Conservation (phyloP, 108 stramenopile species). For the Cylindrotheca fusiformis region DNA sequence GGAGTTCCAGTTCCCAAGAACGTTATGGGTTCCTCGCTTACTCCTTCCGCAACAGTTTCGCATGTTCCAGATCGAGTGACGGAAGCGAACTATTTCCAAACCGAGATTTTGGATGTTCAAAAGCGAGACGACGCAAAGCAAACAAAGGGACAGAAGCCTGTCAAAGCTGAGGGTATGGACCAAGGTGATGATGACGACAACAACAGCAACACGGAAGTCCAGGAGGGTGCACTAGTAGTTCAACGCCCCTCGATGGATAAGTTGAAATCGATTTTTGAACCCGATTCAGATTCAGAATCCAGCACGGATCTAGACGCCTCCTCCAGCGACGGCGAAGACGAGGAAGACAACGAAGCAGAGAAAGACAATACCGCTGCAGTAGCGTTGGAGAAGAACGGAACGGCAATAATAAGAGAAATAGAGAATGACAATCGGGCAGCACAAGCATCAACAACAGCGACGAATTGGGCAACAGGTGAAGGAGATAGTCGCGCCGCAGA, state of each 20-base stretch:
- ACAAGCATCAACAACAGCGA: background rate
- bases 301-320: conserved; percentile 16
- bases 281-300: conserved; percentile 23
- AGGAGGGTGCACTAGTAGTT: conserved; percentile 1
- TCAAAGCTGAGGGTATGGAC: background rate
- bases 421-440: no score
- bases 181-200: background rate
- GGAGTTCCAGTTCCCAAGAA: conserved; percentile 30
- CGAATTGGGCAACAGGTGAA: background rate
- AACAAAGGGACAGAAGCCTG: background rate
- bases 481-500: no score
- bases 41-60: background rate
- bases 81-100: conserved; percentile 46
- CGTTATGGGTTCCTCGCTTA: background rate
- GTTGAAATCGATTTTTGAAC: conserved; percentile 44
- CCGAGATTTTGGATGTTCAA: conserved; percentile 32
- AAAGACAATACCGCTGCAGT: background rate
- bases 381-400: background rate
- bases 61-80: background rate
- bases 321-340: conserved; percentile 1
- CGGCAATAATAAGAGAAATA: background rate
- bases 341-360: background rate
- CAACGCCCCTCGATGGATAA: conserved; percentile 40
- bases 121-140: conserved; percentile 7
- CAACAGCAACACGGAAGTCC: background rate